These are phyloP conservation scores for Wickerhamiella shivajii DNA, from an alignment of 805 yeast genomes.

Conservation along the genomic window DNA sequence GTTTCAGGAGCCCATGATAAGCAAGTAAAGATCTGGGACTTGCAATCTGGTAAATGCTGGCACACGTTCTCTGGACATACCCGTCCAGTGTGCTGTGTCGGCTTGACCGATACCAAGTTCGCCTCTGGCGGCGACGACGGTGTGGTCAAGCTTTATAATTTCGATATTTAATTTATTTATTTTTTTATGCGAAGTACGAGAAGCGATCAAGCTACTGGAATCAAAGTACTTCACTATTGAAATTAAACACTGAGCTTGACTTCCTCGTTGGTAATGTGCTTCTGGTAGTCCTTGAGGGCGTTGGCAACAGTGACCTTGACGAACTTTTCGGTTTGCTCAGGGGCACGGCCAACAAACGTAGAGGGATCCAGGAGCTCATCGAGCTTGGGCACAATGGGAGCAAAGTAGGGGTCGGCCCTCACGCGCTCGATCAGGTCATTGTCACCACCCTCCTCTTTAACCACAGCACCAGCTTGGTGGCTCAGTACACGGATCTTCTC, in stretches of 20 bases:
- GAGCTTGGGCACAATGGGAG: slow-evolving; percentile 77
- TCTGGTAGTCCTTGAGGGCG: slow-evolving; percentile 58
- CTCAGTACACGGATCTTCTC: slow-evolving; percentile 93
- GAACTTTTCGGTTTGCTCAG: slow-evolving; percentile 92
- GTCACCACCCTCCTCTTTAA: slow-evolving; percentile 96
- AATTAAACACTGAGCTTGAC: slow-evolving; percentile 72
- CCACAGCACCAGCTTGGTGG: slow-evolving; percentile 94
- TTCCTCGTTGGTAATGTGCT: slow-evolving; percentile 45
- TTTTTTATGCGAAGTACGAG: neutral
- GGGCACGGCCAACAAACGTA: slow-evolving; percentile 97
- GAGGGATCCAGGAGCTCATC: slow-evolving; percentile 74
- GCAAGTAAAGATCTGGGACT: slow-evolving; percentile 83
- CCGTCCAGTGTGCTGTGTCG: slow-evolving; percentile 48
- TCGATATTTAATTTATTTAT: slow-evolving; percentile 28
- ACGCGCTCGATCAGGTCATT: slow-evolving; percentile 89
- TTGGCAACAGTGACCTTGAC: slow-evolving; percentile 68
- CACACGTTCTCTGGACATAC: slow-evolving; percentile 74
- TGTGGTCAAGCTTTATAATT: slow-evolving; percentile 66
- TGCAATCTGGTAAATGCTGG: slow-evolving; percentile 86
- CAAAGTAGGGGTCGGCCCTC: slow-evolving; percentile 60
- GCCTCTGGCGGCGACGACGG: slow-evolving; percentile 89
- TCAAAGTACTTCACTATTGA: too few relatives aligned
- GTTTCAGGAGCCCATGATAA: slow-evolving; percentile 92
- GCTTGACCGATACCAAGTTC: slow-evolving; percentile 74
- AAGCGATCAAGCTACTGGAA: neutral